phyloP scores from a whole-genome alignment of 2,329 filamentous ascomycete species.

The Trichophyton equinum region DNA sequence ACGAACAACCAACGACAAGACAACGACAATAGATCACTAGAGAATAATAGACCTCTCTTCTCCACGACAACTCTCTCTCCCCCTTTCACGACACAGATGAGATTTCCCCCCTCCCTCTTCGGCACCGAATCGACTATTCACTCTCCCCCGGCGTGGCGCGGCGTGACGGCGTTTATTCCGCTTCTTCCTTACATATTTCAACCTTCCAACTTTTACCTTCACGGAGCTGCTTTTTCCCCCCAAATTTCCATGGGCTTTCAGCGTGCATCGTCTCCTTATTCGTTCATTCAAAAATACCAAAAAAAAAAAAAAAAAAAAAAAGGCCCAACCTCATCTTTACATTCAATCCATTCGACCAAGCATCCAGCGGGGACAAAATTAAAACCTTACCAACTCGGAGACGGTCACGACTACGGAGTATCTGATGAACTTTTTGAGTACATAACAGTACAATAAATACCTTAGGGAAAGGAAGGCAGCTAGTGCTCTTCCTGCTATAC shows the following conservation, averaged over 20 bases:
- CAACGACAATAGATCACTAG: background rate
- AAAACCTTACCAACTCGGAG: background rate
- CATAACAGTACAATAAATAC: background rate
- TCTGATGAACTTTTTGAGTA: background rate
- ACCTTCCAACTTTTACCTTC: too few relatives aligned
- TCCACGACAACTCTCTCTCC: background rate
- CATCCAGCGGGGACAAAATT: background rate
- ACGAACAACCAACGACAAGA: background rate
- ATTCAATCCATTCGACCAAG: background rate
- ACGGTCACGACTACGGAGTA: background rate
- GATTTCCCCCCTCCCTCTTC: background rate
- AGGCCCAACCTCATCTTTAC: background rate
- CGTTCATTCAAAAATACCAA: background rate
- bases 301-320: background rate
- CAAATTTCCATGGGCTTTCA: background rate
- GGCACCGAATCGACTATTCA: background rate
- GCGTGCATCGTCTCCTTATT: constrained; percentile 1
- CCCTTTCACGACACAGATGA: background rate
- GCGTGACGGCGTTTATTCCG: background rate
- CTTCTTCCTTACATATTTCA: background rate
- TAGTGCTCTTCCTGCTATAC: background rate
- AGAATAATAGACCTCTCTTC: background rate
- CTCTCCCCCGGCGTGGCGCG: background rate
- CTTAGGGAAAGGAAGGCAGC: background rate
- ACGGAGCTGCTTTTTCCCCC: background rate